Conservation (phyloP, 495 filamentous ascomycete species). For the Terfezia boudieri region DNA sequence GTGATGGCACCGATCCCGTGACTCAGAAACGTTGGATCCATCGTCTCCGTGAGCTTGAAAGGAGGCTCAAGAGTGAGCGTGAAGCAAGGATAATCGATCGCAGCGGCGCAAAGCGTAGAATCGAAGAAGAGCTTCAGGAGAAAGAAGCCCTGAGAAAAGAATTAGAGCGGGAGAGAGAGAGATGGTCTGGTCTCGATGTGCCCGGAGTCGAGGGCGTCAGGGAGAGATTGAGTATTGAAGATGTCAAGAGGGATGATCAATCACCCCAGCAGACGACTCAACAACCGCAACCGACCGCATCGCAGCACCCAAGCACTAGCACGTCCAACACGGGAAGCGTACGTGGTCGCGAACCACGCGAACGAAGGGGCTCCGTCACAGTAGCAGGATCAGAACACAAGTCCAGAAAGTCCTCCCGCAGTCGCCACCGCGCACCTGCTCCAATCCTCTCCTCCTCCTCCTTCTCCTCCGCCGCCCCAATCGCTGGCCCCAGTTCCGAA, state of each 20-base stretch:
- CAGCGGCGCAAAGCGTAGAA: slow-evolving; percentile 53
- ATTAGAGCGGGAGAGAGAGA: slow-evolving; percentile 39
- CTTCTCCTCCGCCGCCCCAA: too few species aligned
- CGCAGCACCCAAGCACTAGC: neutral
- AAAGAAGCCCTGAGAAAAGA: slow-evolving; percentile 48
- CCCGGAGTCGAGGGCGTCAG: neutral
- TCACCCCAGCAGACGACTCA: neutral
- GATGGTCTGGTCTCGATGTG: neutral
- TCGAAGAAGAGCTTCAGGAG: slow-evolving; percentile 63
- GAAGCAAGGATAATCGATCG: slow-evolving; percentile 74
- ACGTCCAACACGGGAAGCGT: neutral
- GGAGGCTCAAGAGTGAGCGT: slow-evolving; percentile 67
- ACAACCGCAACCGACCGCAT: neutral
- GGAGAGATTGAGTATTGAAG: neutral
- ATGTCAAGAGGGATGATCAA: neutral
- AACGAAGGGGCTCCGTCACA: neutral
- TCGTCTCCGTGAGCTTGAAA: slow-evolving; percentile 64
- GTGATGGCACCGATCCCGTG: neutral
- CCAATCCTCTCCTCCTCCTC: neutral
- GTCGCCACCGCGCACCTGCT: neutral
- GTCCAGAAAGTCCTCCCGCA: too few species aligned
- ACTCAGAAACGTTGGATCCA: slow-evolving; percentile 62
- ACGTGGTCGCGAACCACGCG: neutral
- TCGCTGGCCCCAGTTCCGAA: neutral
- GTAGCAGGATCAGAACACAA: neutral